Evolutionary conservation across 257 asterid species (phyloP).

Genomic region (Haberlea rhodopensis): DNA sequence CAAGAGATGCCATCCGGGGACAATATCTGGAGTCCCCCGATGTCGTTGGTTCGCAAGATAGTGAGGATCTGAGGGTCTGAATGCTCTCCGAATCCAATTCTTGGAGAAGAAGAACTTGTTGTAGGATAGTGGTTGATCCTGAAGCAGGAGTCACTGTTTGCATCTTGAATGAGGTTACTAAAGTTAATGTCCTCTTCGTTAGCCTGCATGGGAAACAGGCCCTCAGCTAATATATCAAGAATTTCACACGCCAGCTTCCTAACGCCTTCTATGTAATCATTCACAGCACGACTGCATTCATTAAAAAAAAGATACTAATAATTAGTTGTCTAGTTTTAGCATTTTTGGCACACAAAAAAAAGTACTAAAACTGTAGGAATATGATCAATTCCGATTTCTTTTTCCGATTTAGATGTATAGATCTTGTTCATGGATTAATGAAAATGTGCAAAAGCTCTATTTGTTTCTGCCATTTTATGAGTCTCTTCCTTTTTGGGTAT

Average conservation of each 20-base stretch:
- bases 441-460: too few species aligned
- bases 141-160: conserved; percentile 72
- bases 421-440: too few species aligned
- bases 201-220: conserved; percentile 26
- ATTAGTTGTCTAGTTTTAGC: conserved; percentile 17
- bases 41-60: conserved; percentile 61
- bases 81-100: conserved; percentile 83
- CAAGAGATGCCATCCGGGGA: conserved; percentile 46
- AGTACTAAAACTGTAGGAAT: conserved; percentile 2
- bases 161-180: conserved; percentile 48
- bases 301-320: too few species aligned
- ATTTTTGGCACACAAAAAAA: conserved; percentile 18
- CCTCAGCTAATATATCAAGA: conserved; percentile 65
- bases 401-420: too few species aligned
- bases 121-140: conserved; percentile 72
- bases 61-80: conserved; percentile 82
- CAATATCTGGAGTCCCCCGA: conserved; percentile 65
- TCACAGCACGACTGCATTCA: conserved; percentile 46
- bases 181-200: conserved; percentile 34
- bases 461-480: too few species aligned
- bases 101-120: conserved; percentile 4
- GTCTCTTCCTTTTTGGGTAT: too few species aligned
- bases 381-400: too few species aligned
- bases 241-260: conserved; percentile 54
- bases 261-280: conserved; percentile 55